Evolutionary conservation across 345 rosid genomes (phyloP).

Genomic region (Aethionema arabicum): DNA sequence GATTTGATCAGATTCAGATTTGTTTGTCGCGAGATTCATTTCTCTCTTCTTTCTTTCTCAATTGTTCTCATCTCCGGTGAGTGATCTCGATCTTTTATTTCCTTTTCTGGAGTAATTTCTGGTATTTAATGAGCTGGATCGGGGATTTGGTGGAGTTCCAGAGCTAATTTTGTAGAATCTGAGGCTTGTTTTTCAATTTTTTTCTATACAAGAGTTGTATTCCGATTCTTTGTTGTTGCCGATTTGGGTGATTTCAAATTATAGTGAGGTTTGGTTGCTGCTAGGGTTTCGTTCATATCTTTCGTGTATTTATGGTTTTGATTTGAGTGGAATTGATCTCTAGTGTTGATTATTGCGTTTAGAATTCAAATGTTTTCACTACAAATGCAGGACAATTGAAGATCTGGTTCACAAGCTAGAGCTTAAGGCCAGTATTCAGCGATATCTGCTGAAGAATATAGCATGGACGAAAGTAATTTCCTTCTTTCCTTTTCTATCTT

Average conservation of each 20-base stretch:
- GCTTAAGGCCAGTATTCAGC: not conserved
- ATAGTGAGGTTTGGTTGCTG: constrained; percentile 7
- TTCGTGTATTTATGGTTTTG: constrained; percentile 1
- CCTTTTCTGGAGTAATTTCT: not conserved
- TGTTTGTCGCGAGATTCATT: not conserved
- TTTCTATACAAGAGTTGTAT: not conserved
- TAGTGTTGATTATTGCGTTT: not conserved
- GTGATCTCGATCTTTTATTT: constrained; percentile 3
- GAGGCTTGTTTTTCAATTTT: not conserved
- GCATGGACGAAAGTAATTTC: constrained; percentile 33
- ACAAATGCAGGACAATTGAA: constrained; percentile 20
- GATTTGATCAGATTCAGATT: constrained; percentile 13
- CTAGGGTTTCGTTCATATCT: not conserved
- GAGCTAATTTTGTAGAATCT: not conserved
- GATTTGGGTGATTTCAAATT: not conserved
- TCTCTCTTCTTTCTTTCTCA: not conserved
- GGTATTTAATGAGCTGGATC: not conserved
- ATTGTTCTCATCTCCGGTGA: constrained; percentile 13
- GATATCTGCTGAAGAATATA: no score
- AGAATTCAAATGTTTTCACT: constrained; percentile 1
- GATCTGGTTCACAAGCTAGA: constrained; percentile 23
- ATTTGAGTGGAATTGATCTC: not conserved
- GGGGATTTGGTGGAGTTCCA: not conserved
- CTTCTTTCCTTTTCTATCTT: constrained; percentile 4
- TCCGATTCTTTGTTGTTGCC: not conserved